These are phyloP conservation scores for Maudiozyma bulderi DNA, from an alignment of 805 yeast genomes.

Conservation along the genomic window DNA sequence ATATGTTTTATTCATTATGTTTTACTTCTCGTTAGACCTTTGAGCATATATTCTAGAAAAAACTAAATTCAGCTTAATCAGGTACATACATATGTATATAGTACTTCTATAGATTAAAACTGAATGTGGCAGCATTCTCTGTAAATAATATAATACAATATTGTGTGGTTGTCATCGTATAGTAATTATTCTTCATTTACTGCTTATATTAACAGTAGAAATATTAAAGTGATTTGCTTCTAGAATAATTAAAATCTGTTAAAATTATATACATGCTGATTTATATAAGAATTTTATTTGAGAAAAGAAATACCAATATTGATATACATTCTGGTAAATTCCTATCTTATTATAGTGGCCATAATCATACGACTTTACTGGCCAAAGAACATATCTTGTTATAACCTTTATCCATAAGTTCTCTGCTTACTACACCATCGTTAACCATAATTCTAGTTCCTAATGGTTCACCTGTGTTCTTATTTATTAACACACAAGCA, in stretches of 20 bases:
- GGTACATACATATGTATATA: no score
- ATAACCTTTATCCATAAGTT: constrained; percentile 71
- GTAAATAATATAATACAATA: not conserved
- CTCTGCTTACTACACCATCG: constrained; percentile 72
- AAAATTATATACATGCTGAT: not conserved
- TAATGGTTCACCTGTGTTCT: constrained; percentile 78
- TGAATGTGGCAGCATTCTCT: not conserved
- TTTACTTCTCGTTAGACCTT: no score
- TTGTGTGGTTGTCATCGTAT: no score
- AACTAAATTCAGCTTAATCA: no score
- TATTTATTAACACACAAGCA: constrained; percentile 91
- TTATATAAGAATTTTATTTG: not conserved
- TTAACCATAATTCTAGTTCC: constrained; percentile 70
- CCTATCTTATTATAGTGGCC: no score
- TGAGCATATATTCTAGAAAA: no score
- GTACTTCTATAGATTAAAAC: not conserved
- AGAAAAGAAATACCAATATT: no score
- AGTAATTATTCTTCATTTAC: no score
- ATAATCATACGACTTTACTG: constrained; percentile 56
- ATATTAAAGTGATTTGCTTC: no score
- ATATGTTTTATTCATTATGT: no score
- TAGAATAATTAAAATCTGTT: not conserved
- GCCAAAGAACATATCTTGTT: constrained; percentile 85
- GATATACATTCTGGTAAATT: no score
- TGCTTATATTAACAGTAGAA: no score